Percentiles rank a stretch among this genome's conserved stretches.
phyloP scores from a whole-genome alignment of 1,139 yeast species.

The Yamadazyma sp. region DNA sequence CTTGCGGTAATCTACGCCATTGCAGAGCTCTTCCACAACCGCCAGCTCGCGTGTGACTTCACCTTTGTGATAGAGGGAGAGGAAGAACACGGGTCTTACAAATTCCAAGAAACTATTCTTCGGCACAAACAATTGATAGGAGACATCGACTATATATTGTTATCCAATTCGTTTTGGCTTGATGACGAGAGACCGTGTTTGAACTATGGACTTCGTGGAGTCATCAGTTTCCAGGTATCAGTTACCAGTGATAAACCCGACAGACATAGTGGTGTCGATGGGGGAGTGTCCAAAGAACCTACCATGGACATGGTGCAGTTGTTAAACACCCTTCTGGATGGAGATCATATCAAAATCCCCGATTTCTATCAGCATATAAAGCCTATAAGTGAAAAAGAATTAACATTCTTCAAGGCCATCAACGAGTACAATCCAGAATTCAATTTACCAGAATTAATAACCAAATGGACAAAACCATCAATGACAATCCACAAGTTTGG shows the following conservation, averaged over 20 bases:
- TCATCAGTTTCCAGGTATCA: constrained; percentile 73
- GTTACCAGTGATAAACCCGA: constrained; percentile 77
- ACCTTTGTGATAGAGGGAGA: constrained; percentile 90
- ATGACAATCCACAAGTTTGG: constrained; percentile 82
- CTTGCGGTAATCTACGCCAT: constrained; percentile 89
- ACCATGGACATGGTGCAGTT: constrained; percentile 79
- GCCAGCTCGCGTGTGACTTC: constrained; percentile 65
- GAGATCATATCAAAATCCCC: constrained; percentile 64
- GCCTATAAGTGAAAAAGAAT: constrained; percentile 56
- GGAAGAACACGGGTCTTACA: constrained; percentile 90
- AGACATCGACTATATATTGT: constrained; percentile 78
- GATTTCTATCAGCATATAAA: constrained; percentile 67
- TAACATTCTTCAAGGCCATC: constrained; percentile 61
- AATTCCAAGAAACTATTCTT: constrained; percentile 68
- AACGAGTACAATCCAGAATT: constrained; percentile 26
- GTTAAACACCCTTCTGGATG: constrained; percentile 59
- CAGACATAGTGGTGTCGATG: constrained; percentile 95
- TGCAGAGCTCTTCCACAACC: constrained; percentile 60
- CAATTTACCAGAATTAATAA: constrained; percentile 56
- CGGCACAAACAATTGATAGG: constrained; percentile 57
- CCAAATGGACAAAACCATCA: constrained; percentile 93
- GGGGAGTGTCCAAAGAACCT: constrained; percentile 89
- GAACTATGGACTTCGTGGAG: constrained; percentile 92
- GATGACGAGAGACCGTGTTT: constrained; percentile 87
- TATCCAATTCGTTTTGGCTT: constrained; percentile 93